Evolutionary conservation across 2,329 filamentous ascomycete species (phyloP), one percentile per base, ranked within the genome.

Genomic region (Talaromyces sp.): DNA sequence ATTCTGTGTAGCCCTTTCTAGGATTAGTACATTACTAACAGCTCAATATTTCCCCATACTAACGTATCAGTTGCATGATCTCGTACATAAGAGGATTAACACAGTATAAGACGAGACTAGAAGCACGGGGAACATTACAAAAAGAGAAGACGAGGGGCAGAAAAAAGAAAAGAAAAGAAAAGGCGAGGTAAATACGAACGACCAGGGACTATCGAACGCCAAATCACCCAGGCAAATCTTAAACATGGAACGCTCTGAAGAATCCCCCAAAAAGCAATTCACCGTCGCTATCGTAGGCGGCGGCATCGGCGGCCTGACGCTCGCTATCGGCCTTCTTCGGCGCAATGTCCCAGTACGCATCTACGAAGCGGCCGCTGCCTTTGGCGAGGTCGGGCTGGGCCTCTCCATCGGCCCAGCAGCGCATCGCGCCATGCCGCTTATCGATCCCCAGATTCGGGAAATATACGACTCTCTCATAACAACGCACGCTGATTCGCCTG

Each of bases 381-480:
- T 88, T 67, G 80, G 79, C 39, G 86, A 88, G 70, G 84, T 88
- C 35, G 86, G 86, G 2, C 84, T 85, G 2, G 87, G 85, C 6
- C 79, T 88, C 1, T 80, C 82, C 1, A 82, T 88, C 56, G 84
- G 84, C 0, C 82, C 84, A 41, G 87, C 87, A 67, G 83, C 85
- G 3, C 78, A 81, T 35, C 81, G 82, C 24, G 84, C 86, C 3
- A 84, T 89, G 81, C 75, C 79, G 16, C 74, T 84, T 6, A 83
- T 87, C 67, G 81, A 82, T 41, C 82, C 83, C 2, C 63, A 68
- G n/a, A 69, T 75, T 49, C 69, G 70, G 3, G 64, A 68, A 7
- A 75, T 76, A 39, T 74, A 76, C 54, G 72, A 76, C 33, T 71
- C 70, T 2, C 70, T 75, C 14, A 68, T 75, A 16, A 76, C 74